Percentiles rank a stretch among this genome's conserved stretches.
Evolutionary conservation across 495 filamentous ascomycete species (phyloP).

Genomic region (Hyaloscypha finlandica): DNA sequence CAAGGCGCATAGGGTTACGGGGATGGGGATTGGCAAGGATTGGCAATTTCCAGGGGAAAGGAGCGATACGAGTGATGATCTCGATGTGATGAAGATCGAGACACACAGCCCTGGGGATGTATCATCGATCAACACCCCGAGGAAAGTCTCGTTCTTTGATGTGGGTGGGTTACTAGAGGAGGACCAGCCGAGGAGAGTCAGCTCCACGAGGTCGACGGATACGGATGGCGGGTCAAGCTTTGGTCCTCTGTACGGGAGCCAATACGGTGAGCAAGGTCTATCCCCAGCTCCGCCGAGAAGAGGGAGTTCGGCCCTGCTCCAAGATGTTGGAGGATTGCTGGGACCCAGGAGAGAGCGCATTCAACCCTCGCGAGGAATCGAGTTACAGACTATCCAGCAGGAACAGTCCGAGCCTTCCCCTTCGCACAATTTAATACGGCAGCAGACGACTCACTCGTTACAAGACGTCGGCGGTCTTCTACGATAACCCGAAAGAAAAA

Average conservation of each 20-base stretch:
- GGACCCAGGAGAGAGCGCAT: slow-evolving; percentile 22
- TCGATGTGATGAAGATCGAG: slow-evolving; percentile 27
- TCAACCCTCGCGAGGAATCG: slow-evolving; percentile 16
- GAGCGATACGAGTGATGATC: slow-evolving; percentile 25
- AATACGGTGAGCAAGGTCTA: slow-evolving; percentile 15
- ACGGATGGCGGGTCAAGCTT: slow-evolving; percentile 27
- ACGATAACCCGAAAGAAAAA: background rate
- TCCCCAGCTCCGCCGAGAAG: slow-evolving; percentile 19
- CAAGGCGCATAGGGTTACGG: slow-evolving; percentile 21
- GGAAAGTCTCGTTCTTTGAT: slow-evolving; percentile 68
- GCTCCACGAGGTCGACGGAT: slow-evolving; percentile 22
- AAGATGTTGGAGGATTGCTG: slow-evolving; percentile 33
- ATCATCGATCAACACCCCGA: slow-evolving; percentile 42
- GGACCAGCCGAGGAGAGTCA: slow-evolving; percentile 21
- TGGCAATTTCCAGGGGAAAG: slow-evolving; percentile 27
- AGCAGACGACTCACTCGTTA: slow-evolving; percentile 21
- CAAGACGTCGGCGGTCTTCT: slow-evolving; percentile 28
- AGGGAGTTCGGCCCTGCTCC: slow-evolving; percentile 26
- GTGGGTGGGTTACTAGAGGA: slow-evolving; percentile 63
- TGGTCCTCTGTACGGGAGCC: background rate
- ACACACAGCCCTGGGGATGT: slow-evolving; percentile 11
- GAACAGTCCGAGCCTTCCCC: slow-evolving; percentile 3
- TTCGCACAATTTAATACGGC: background rate
- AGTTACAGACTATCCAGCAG: slow-evolving; percentile 29
- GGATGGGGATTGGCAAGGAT: slow-evolving; percentile 20